Percentiles rank a stretch among this genome's conserved stretches.
These are phyloP conservation scores for Ogataea parapolymorpha DNA, from an alignment of 805 yeast genomes.

Conservation along the genomic window DNA sequence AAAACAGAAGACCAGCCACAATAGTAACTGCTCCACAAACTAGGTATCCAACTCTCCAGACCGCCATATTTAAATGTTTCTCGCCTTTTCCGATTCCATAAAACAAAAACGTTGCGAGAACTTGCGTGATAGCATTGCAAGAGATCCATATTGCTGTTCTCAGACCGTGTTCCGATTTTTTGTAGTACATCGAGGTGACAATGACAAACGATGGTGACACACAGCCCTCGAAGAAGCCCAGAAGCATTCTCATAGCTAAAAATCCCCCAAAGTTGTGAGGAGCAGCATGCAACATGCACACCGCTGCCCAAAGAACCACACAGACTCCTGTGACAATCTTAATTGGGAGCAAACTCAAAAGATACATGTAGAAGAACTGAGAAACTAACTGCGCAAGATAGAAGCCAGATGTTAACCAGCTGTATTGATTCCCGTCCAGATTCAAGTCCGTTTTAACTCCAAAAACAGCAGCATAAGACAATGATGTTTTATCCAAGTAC, in stretches of 20 bases:
- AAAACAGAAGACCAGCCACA: constrained; percentile 41
- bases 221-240: constrained; percentile 51
- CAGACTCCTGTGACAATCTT: constrained; percentile 46
- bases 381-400: constrained; percentile 45
- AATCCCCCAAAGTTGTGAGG: constrained; percentile 37
- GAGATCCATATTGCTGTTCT: constrained; percentile 35
- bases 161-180: constrained; percentile 42
- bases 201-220: constrained; percentile 44
- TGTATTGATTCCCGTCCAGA: constrained; percentile 32
- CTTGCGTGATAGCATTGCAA: constrained; percentile 41
- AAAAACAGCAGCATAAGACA: constrained; percentile 37
- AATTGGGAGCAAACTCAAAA: constrained; percentile 50
- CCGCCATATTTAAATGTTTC: constrained; percentile 39
- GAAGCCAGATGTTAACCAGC: constrained; percentile 45
- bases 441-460: constrained; percentile 35
- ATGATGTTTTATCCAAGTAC: constrained; percentile 39
- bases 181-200: constrained; percentile 53
- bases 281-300: constrained; percentile 38
- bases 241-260: constrained; percentile 41
- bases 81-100: constrained; percentile 39
- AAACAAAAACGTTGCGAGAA: constrained; percentile 47
- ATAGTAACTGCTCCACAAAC: constrained; percentile 58
- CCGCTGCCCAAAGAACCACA: constrained; percentile 47
- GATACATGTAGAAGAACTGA: constrained; percentile 40
- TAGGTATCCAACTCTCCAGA: constrained; percentile 61